Evolutionary conservation across 1,284 basidiomycete species (phyloP).

Genomic region (Hemileia vastatrix): DNA sequence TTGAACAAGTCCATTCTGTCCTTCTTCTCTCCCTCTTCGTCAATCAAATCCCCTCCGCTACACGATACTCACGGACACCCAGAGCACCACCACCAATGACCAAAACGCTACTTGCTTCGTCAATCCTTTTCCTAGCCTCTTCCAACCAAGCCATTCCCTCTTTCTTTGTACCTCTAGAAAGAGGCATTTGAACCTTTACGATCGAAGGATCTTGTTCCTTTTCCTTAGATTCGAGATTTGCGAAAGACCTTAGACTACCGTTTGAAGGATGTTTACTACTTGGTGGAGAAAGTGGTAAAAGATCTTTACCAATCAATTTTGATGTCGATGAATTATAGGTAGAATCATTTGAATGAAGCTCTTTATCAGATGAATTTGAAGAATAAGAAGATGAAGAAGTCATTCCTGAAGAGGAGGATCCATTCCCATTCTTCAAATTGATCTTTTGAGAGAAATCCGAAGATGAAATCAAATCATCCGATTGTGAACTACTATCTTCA

Average conservation of each 20-base stretch:
- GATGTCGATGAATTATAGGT: too few relatives aligned
- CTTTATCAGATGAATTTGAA: too few relatives aligned
- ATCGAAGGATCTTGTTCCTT: not conserved
- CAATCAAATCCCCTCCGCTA: not conserved
- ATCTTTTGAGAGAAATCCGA: too few relatives aligned
- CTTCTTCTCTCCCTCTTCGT: not conserved
- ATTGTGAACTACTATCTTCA: too few relatives aligned
- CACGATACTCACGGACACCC: slow-evolving; percentile 23
- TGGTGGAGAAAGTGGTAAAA: too few relatives aligned
- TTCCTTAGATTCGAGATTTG: not conserved
- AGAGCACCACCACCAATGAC: slow-evolving; percentile 27
- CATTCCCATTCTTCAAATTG: too few relatives aligned
- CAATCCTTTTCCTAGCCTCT: slow-evolving; percentile 26
- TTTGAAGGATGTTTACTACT: not conserved
- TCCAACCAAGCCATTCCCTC: slow-evolving; percentile 27
- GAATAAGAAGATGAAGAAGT: too few relatives aligned
- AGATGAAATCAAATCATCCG: too few relatives aligned
- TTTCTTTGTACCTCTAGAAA: slow-evolving; percentile 24
- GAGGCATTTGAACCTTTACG: not conserved
- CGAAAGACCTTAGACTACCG: not conserved
- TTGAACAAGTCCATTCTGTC: too few relatives aligned
- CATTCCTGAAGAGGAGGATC: too few relatives aligned
- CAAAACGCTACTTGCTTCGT: slow-evolving; percentile 23
- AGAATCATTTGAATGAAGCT: too few relatives aligned
- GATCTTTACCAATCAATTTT: too few relatives aligned